Base-by-base conservation (phyloP, 78 protist species). In the Pigoraptor vietnamica region DNA sequence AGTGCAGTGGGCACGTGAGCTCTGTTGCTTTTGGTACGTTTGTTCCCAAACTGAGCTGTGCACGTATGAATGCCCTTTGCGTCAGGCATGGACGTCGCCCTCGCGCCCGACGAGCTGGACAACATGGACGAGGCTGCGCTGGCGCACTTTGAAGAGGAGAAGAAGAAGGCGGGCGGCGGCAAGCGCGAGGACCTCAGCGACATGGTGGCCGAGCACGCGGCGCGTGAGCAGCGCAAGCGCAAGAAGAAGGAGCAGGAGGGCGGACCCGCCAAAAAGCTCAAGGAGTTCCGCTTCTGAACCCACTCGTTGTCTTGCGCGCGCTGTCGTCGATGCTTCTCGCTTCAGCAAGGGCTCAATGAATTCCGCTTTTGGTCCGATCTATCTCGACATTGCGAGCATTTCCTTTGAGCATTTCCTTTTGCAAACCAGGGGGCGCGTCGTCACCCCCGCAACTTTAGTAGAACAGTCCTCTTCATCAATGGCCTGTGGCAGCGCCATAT, bases 201-300 rank as follows among this genome's bases (percentile, higher is more conserved):
- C 37, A 86, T 92, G 93, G 93, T 92, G 21, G 93, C 93, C 1
- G 93, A 92, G 79, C 93, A 92, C 23, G 89, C 89, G 0, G 93
- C 93, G 32, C 23, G 34, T 1, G n/a, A 67, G 83, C 33, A 39
- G 35, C 24, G 21, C 24, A 81, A 83, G 34, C n/a, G n/a, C n/a
- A 23, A 56, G 10, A 29, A 81, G 36, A 29, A 81, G 36, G n/a
- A 9, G 34, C 24, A 91, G 89, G 36, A 91, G 37, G 23, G 2
- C 10, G 24, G 35, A 55, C 23, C 21, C 34, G 21, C 84, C 83
- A 91, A 91, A 36, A 89, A 91, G 91, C 56, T 90, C 40, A 90
- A 90, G 91, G n/a, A n/a, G n/a, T n/a, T n/a, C n/a, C n/a, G n/a
- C n/a, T n/a, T n/a, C n/a, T n/a, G n/a, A n/a, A n/a, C n/a, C n/a